Percentiles rank a stretch among this genome's conserved stretches.
Conservation (phyloP, 139 green algal genomes). For the Eudorina sp. region DNA sequence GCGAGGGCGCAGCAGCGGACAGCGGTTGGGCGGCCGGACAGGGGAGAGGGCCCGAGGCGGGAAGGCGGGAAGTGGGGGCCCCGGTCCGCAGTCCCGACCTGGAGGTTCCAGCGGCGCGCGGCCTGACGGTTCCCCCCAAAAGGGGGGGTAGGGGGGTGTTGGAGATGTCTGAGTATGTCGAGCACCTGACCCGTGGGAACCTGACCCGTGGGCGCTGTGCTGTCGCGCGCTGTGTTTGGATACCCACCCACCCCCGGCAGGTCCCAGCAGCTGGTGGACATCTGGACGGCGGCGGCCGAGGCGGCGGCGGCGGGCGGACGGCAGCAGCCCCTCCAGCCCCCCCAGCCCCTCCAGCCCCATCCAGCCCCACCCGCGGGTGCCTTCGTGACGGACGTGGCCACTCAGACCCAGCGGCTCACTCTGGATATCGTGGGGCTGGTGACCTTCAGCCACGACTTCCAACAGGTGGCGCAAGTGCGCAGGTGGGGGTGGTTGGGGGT, state of each 20-base stretch:
- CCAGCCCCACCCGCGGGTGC: background rate
- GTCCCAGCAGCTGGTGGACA: constrained; percentile 57
- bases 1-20: too few relatives aligned
- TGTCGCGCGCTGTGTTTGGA: background rate
- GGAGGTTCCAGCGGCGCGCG: too few relatives aligned
- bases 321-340: background rate
- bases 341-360: background rate
- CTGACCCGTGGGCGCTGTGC: too few relatives aligned
- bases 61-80: too few relatives aligned
- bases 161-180: too few relatives aligned
- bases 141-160: too few relatives aligned
- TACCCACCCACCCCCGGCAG: too few relatives aligned
- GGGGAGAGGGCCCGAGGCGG: too few relatives aligned
- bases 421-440: constrained; percentile 79
- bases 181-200: too few relatives aligned
- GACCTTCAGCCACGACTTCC: constrained; percentile 82
- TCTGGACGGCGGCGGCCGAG: constrained; percentile 35
- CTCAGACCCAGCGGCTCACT: constrained; percentile 78
- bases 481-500: background rate
- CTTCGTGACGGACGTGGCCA: constrained; percentile 69
- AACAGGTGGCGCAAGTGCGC: constrained; percentile 45
- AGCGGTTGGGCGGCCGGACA: too few relatives aligned
- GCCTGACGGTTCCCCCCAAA: too few relatives aligned
- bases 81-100: too few relatives aligned
- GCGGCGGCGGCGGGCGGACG: background rate